These are phyloP conservation scores for Penicillium bovifimosum DNA, from an alignment of 495 filamentous ascomycete genomes.

Conservation along the genomic window DNA sequence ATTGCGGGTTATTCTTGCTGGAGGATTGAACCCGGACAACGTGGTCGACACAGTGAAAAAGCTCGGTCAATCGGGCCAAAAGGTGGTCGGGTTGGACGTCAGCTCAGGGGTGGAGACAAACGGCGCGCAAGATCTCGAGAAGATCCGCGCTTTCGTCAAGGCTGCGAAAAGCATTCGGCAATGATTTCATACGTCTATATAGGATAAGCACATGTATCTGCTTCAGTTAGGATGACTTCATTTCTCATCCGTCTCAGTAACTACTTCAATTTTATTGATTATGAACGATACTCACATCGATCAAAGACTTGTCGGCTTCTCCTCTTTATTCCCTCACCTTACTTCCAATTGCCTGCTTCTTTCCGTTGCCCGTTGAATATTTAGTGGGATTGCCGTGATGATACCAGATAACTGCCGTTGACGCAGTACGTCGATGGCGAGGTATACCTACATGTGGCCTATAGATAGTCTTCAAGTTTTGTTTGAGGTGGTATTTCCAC, in stretches of 20 bases:
- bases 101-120: conserved; percentile 88
- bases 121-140: conserved; percentile 73
- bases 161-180: conserved; percentile 53
- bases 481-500: no score
- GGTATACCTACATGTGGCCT: no score
- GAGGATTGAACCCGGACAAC: conserved; percentile 73
- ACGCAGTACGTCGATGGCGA: no score
- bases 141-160: conserved; percentile 75
- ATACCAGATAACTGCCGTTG: no score
- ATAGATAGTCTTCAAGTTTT: no score
- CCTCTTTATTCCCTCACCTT: neutral
- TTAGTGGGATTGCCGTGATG: no score
- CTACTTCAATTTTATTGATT: neutral
- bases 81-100: conserved; percentile 81
- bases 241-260: neutral
- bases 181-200: conserved; percentile 8
- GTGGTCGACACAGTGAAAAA: conserved; percentile 56
- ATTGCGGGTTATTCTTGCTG: conserved; percentile 71
- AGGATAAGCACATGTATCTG: neutral
- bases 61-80: conserved; percentile 47
- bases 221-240: neutral
- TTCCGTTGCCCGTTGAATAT: no score
- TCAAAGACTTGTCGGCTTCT: neutral
- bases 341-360: neutral
- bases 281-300: neutral